Base-by-base conservation (phyloP, 1,284 basidiomycete species). In the Fistulina hepatica region DNA sequence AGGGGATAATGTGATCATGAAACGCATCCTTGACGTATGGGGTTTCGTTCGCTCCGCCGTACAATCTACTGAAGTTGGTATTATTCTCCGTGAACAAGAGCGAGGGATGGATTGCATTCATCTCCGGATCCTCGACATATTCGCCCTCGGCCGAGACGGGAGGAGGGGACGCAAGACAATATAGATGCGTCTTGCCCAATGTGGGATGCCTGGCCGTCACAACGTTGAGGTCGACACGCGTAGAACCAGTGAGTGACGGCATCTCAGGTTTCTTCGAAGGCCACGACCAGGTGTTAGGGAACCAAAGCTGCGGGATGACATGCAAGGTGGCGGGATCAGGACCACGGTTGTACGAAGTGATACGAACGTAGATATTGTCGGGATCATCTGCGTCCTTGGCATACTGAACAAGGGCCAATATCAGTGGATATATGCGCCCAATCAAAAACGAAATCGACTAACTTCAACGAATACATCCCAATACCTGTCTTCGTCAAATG, bases 271-370 rank as follows among this genome's bases (percentile, higher is more conserved):
- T 76, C 43, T 89, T 80, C 43, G 77, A 65, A 17, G 78, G 71
- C 94, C 94, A 98, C 4, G 90, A 95, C 94, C 94, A 98, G 22
- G 85, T 92, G 61, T 98, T 98, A 21, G 88, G 80, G 68, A 97
- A 98, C 81, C 88, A 95, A 37, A 97, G 65, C 52, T 97, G 93
- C 16, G 94, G 94, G 34, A 98, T 69, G 50, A 98, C 74, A 59
- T 97, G 94, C 39, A 98, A 67, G 33, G 85, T 92, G n/a, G 94
- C 92, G 3, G 89, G 73, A 45, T 97, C 93, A 6, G 93, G 92
- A 2, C 94, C 93, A 31, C 94, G 81, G 60, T 98, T 98, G 66
- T 97, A 98, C 5, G 84, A 72, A 6, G 93, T 97, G 57, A 98
- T 93, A 39, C 94, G 88, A 51, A 95, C 77, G 47, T 90, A 95